phyloP scores from a whole-genome alignment of 148 eudicot species.

The Chenopodium suecicum region DNA sequence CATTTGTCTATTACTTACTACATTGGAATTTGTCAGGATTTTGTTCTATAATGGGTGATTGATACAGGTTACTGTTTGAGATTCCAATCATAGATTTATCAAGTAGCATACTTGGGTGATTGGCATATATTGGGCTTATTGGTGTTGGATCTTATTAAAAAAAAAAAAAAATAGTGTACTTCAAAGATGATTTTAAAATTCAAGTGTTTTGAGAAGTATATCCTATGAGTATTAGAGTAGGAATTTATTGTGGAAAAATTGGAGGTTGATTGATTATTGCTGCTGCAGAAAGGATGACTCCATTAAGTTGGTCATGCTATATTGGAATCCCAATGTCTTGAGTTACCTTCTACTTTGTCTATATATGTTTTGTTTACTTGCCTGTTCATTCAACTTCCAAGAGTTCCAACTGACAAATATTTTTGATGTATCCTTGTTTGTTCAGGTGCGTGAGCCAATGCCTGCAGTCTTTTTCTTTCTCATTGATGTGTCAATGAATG shows the following conservation, averaged over 20 bases:
- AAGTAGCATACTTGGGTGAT: not conserved
- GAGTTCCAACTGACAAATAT: not conserved
- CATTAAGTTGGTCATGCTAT: not conserved
- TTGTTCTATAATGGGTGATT: not conserved
- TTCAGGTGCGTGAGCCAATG: conserved; percentile 97
- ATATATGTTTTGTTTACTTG: conserved; percentile 2
- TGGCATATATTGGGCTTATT: not conserved
- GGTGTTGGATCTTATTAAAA: too few relatives aligned
- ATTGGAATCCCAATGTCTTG: not conserved
- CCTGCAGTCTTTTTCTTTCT: conserved; percentile 95
- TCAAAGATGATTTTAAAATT: conserved; percentile 1
- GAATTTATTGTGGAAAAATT: not conserved
- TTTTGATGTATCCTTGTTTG: not conserved
- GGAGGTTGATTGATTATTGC: not conserved
- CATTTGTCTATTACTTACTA: not conserved
- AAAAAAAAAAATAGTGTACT: too few relatives aligned
- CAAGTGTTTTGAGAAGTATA: not conserved
- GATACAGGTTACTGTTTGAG: not conserved
- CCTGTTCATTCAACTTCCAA: conserved; percentile 3
- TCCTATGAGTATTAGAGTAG: not conserved
- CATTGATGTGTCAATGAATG: conserved; percentile 88
- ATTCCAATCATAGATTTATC: not conserved
- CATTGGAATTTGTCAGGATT: not conserved
- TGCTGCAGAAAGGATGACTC: not conserved
- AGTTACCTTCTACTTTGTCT: not conserved